Percentiles rank a stretch among this genome's conserved stretches.
These are phyloP conservation scores for Cladophialophora yegresii DNA, from an alignment of 2,329 filamentous ascomycete species.

Conservation along the genomic window DNA sequence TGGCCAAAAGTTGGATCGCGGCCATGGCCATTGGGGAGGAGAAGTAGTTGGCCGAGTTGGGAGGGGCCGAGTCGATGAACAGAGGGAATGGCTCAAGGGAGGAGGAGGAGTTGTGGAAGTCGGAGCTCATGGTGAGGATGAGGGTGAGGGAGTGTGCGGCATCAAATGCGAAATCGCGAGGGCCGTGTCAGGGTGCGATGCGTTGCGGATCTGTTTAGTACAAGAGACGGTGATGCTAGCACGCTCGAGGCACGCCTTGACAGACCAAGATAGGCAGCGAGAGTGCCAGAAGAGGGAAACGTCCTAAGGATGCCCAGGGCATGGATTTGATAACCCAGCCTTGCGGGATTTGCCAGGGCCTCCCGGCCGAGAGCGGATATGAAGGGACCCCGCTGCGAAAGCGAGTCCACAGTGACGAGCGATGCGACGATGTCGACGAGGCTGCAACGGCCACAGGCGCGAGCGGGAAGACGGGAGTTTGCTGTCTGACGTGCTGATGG, in stretches of 20 bases:
- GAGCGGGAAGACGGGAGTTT: neutral
- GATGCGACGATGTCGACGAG: neutral
- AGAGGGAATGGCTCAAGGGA: constrained; percentile 36
- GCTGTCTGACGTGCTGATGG: constrained; percentile 4
- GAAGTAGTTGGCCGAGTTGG: constrained; percentile 35
- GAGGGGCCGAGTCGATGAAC: constrained; percentile 35
- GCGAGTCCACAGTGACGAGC: too few relatives aligned
- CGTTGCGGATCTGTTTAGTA: neutral
- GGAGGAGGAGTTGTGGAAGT: constrained; percentile 21
- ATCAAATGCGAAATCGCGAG: neutral
- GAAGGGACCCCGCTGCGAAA: neutral
- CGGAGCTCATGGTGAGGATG: constrained; percentile 12
- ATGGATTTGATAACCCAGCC: neutral
- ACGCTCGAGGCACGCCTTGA: neutral
- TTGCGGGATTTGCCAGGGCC: neutral
- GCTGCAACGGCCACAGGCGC: neutral
- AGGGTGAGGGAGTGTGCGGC: constrained; percentile 8
- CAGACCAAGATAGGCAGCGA: neutral
- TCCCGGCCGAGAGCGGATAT: neutral
- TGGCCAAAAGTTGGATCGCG: constrained; percentile 31
- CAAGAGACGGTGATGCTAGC: neutral
- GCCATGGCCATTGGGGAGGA: constrained; percentile 36
- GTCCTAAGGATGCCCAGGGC: neutral
- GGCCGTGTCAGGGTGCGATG: too few relatives aligned
- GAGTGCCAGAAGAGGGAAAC: neutral